These are phyloP conservation scores for Camellia granthamiana DNA, from an alignment of 148 eudicot genomes.

Conservation along the genomic window DNA sequence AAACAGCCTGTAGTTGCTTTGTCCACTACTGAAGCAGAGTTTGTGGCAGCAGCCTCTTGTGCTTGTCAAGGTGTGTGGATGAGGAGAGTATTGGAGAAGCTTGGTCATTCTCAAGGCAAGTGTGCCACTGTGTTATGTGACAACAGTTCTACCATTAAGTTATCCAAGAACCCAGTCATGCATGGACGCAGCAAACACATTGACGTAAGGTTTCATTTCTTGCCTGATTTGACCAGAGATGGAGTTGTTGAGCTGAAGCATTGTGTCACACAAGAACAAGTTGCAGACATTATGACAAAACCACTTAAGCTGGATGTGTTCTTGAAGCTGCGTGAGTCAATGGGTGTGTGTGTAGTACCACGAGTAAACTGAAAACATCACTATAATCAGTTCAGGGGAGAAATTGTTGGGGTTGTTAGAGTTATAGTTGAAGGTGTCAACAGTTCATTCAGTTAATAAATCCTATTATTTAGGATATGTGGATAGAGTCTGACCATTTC, in stretches of 20 bases:
- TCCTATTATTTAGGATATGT: too few species aligned
- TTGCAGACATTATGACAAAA: not conserved
- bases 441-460: too few species aligned
- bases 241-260: not conserved
- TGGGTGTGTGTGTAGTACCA: not conserved
- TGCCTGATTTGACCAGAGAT: conserved; percentile 1
- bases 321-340: not conserved
- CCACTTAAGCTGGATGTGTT: not conserved
- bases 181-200: conserved; percentile 12
- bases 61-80: conserved; percentile 3
- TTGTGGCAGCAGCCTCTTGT: not conserved
- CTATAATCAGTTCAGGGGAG: not conserved
- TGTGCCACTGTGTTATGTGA: too few species aligned
- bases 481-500: too few species aligned
- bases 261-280: not conserved
- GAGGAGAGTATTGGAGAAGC: not conserved
- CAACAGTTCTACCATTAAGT: not conserved
- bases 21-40: not conserved
- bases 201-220: conserved; percentile 11
- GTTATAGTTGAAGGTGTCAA: too few species aligned
- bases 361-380: not conserved
- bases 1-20: too few species aligned
- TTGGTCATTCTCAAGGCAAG: not conserved
- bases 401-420: too few species aligned
- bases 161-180: not conserved